phyloP scores from a whole-genome alignment of 192 early-diverging fungal species.

The Coemansia aciculifera region DNA sequence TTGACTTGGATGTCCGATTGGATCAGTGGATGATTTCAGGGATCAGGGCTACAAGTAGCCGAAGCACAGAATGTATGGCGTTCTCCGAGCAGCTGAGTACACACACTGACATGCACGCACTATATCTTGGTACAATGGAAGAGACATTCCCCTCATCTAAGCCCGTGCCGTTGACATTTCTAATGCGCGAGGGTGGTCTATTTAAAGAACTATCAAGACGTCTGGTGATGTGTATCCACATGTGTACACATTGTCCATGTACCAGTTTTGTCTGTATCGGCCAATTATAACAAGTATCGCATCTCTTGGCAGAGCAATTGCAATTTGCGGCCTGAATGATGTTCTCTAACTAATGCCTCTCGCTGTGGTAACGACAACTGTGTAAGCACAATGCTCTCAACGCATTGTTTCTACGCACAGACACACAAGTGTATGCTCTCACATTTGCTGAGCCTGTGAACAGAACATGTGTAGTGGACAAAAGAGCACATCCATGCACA shows the following conservation, averaged over 20 bases:
- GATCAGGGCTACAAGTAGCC: not conserved
- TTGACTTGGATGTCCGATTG: not conserved
- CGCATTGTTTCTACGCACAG: not conserved
- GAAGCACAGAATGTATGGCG: not conserved
- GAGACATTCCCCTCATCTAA: not conserved
- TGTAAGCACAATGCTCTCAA: not conserved
- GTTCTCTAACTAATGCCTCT: not conserved
- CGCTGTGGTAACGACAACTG: not conserved
- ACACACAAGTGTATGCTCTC: not conserved
- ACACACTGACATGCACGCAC: not conserved
- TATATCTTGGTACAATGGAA: slow-evolving; percentile 1
- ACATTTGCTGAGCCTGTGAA: not conserved
- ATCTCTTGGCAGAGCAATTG: not conserved
- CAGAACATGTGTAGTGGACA: not conserved
- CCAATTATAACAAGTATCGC: not conserved
- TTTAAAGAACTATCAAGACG: not conserved
- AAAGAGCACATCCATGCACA: not conserved
- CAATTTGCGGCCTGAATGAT: not conserved
- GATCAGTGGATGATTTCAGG: slow-evolving; percentile 1
- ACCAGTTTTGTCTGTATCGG: not conserved
- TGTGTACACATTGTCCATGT: not conserved
- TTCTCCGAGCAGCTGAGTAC: not conserved
- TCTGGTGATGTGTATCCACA: slow-evolving; percentile 1
- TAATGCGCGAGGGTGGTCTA: not conserved
- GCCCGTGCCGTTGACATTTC: not conserved